A percentile compares a stretch with the other conserved stretches of the same genome.
These are phyloP conservation scores for Edaphochlamys debaryana DNA, from an alignment of 139 green algal species.

Conservation along the genomic window DNA sequence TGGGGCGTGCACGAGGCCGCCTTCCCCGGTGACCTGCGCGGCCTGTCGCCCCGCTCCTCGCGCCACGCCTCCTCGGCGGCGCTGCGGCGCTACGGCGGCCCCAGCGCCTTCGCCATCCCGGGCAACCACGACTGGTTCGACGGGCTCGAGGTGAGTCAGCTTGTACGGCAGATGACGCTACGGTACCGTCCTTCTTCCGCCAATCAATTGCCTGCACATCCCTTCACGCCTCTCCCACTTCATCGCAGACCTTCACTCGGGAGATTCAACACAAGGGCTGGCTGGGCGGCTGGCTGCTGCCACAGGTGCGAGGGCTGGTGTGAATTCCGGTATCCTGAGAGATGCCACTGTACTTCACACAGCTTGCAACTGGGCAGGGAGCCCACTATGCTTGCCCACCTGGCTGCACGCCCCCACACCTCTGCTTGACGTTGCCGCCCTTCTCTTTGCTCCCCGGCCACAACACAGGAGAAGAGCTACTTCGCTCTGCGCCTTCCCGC, in stretches of 20 bases:
- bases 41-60: constrained; percentile 48
- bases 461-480: constrained; percentile 91
- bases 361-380: too few relatives aligned
- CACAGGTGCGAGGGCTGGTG: constrained; percentile 54
- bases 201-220: too few relatives aligned
- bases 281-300: constrained; percentile 91
- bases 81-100: constrained; percentile 72
- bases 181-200: too few relatives aligned
- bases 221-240: too few relatives aligned
- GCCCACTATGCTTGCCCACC: too few relatives aligned
- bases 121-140: constrained; percentile 89
- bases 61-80: constrained; percentile 41
- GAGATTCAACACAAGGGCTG: constrained; percentile 87
- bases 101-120: constrained; percentile 84
- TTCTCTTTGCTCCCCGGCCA: too few relatives aligned
- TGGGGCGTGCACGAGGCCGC: constrained; percentile 51
- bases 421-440: too few relatives aligned
- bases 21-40: constrained; percentile 28
- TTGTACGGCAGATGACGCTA: not conserved
- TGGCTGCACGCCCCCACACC: too few relatives aligned
- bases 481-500: constrained; percentile 86
- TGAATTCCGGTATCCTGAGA: too few relatives aligned
- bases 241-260: constrained; percentile 82
- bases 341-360: too few relatives aligned
- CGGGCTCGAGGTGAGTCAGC: constrained; percentile 68